A percentile compares a stretch with the other conserved stretches of the same genome.
Conservation (phyloP, 805 yeast genomes). For the Ascoidea rubescens region DNA sequence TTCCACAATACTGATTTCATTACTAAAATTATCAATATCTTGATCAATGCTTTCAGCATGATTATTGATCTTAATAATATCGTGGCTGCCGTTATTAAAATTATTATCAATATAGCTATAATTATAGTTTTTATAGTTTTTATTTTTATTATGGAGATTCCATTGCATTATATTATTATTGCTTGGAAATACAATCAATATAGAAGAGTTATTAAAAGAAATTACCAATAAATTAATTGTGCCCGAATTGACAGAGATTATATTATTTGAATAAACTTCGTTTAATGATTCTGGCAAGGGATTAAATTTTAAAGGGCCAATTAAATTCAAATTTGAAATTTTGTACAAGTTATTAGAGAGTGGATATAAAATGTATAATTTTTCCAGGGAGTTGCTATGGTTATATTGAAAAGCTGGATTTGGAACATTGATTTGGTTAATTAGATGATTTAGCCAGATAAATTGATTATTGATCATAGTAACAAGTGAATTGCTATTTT, state of each 20-base stretch:
- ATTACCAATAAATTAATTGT: not conserved
- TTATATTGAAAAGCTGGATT: no score
- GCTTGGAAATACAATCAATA: not conserved
- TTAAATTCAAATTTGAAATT: not conserved
- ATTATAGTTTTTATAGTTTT: no score
- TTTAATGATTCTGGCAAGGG: not conserved
- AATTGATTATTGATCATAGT: no score
- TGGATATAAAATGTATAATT: constrained; percentile 5
- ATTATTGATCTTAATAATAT: no score
- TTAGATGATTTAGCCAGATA: not conserved
- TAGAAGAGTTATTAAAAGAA: not conserved
- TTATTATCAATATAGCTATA: no score
- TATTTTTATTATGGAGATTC: not conserved
- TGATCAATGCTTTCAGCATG: not conserved
- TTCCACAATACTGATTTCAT: no score
- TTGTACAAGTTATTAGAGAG: not conserved
- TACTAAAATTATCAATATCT: not conserved
- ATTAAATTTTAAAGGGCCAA: not conserved
- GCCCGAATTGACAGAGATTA: not conserved
- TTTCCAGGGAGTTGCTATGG: no score
- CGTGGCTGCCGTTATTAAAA: no score
- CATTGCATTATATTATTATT: not conserved
- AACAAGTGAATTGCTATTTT: no score
- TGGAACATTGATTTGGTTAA: not conserved
- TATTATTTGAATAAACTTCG: not conserved